Conservation (phyloP, 2,329 filamentous ascomycete genomes). For the Fusarium napiforme region DNA sequence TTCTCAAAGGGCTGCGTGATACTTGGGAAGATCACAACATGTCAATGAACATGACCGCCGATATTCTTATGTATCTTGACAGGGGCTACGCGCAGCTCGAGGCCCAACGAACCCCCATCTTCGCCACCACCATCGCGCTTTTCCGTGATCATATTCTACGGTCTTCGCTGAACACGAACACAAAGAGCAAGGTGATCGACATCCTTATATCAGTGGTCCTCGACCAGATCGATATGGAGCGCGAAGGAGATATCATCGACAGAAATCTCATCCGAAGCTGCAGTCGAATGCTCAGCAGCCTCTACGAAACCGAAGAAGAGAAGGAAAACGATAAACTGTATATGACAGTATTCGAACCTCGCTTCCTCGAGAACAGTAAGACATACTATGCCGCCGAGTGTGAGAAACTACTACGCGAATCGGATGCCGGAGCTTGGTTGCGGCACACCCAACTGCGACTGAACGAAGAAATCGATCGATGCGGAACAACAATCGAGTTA, state of each 20-base stretch:
- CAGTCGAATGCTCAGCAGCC: constrained; percentile 86
- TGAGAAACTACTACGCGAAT: constrained; percentile 76
- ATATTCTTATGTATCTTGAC: constrained; percentile 98
- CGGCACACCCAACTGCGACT: constrained; percentile 79
- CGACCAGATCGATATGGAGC: constrained; percentile 92
- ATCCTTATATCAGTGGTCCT: constrained; percentile 85
- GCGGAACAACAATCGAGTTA: constrained; percentile 81
- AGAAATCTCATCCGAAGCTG: constrained; percentile 83
- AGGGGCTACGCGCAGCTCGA: constrained; percentile 79
- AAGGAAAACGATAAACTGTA: constrained; percentile 85
- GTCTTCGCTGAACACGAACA: constrained; percentile 60
- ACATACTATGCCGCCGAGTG: constrained; percentile 83
- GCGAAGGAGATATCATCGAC: constrained; percentile 89
- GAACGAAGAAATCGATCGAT: constrained; percentile 83
- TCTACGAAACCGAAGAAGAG: constrained; percentile 86
- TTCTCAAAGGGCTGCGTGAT: constrained; percentile 78
- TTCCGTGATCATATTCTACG: constrained; percentile 89
- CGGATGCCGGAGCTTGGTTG: constrained; percentile 85
- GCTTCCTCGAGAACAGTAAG: constrained; percentile 76
- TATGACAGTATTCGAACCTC: constrained; percentile 81
- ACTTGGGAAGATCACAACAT: constrained; percentile 91
- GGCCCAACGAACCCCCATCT: constrained; percentile 78
- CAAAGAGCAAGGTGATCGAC: constrained; percentile 69
- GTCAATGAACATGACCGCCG: constrained; percentile 96
- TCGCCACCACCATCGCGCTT: constrained; percentile 83